Evolutionary conservation across 1,139 yeast species (phyloP).

Genomic region (Geotrichum cucujoidarum): DNA sequence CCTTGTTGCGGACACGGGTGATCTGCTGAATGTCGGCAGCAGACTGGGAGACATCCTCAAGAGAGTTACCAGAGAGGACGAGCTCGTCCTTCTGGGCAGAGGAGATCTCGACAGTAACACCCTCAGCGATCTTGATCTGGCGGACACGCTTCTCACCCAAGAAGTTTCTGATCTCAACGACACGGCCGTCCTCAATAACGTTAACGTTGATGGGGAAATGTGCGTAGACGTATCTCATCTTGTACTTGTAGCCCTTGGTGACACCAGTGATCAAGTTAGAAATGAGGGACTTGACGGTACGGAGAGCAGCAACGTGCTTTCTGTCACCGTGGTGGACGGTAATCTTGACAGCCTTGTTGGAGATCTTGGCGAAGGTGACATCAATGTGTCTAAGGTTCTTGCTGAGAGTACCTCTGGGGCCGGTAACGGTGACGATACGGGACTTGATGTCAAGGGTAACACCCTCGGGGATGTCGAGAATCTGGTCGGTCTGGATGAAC

Average conservation of each 20-base stretch:
- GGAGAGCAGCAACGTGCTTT: conserved; percentile 99
- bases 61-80: conserved; percentile 88
- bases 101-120: conserved; percentile 87
- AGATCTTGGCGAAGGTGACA: conserved; percentile 81
- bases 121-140: conserved; percentile 76
- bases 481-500: conserved; percentile 93
- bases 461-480: conserved; percentile 88
- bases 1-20: conserved; percentile 99
- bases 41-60: conserved; percentile 96
- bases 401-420: conserved; percentile 96
- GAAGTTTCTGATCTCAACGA: conserved; percentile 97
- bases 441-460: conserved; percentile 89
- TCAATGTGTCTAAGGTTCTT: conserved; percentile 93
- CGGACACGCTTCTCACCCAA: conserved; percentile 98
- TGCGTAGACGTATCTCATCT: conserved; percentile 99
- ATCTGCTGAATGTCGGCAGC: conserved; percentile 98
- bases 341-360: conserved; percentile 71
- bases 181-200: conserved; percentile 70
- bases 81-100: conserved; percentile 91
- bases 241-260: conserved; percentile 98
- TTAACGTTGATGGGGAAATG: conserved; percentile 99
- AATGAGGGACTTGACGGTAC: conserved; percentile 95
- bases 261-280: conserved; percentile 97
- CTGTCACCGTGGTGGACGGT: conserved; percentile 98
- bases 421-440: conserved; percentile 84